Conservation (phyloP, 306 rosid genomes). For the Carpinus fangiana region DNA sequence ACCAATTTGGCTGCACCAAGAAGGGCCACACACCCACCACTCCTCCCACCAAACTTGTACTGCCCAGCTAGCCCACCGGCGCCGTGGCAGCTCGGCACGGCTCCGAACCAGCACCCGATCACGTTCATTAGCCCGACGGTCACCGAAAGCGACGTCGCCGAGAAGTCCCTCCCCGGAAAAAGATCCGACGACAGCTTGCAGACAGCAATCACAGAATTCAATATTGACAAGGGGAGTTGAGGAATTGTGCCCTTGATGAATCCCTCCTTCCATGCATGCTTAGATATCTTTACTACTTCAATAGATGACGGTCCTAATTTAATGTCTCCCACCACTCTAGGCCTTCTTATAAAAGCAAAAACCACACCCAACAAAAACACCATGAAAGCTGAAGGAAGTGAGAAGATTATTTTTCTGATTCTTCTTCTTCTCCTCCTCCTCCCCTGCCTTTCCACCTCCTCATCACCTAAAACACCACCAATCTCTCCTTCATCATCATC, state of each 20-base stretch:
- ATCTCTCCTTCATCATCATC: background rate
- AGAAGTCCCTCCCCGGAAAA: conserved; percentile 59
- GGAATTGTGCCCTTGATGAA: conserved; percentile 76
- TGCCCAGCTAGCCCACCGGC: conserved; percentile 89
- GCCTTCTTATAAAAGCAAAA: conserved; percentile 58
- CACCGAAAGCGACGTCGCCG: conserved; percentile 67
- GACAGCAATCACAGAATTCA: conserved; percentile 75
- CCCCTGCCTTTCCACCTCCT: background rate
- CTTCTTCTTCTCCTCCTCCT: background rate
- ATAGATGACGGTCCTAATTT: conserved; percentile 67
- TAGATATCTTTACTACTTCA: conserved; percentile 46
- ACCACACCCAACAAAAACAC: conserved; percentile 56
- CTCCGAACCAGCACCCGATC: conserved; percentile 80
- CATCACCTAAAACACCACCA: background rate
- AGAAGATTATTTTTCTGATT: conserved; percentile 37
- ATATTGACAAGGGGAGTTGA: conserved; percentile 66
- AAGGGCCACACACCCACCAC: conserved; percentile 79
- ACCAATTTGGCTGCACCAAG: conserved; percentile 62
- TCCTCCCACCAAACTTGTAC: conserved; percentile 80
- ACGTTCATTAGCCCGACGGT: conserved; percentile 83
- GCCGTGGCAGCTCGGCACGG: conserved; percentile 79
- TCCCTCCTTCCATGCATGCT: conserved; percentile 67
- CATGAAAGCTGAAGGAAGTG: conserved; percentile 71
- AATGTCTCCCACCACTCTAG: conserved; percentile 49
- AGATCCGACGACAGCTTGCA: conserved; percentile 63